Percentiles rank a stretch among this genome's conserved stretches.
These are phyloP conservation scores for Rhododendron kiyosumense DNA, from an alignment of 148 eudicot species.

Conservation along the genomic window DNA sequence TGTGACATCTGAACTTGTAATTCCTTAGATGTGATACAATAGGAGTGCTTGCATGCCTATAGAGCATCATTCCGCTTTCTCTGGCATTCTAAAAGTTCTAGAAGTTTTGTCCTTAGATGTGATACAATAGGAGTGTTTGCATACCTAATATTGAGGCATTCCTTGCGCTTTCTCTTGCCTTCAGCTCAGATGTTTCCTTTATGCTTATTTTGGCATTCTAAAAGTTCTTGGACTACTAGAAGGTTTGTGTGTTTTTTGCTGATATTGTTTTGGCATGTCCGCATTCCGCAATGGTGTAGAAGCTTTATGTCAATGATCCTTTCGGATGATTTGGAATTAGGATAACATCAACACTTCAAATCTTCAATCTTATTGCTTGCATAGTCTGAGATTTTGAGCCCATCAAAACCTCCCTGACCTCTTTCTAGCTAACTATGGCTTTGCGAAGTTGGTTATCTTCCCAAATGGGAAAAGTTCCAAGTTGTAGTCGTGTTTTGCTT, in stretches of 20 bases:
- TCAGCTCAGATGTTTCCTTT: background rate
- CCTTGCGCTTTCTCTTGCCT: too few relatives aligned
- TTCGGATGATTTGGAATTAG: background rate
- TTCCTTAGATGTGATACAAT: background rate
- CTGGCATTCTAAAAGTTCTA: background rate
- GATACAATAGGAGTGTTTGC: background rate
- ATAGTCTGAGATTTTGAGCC: background rate
- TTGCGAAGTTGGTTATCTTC: background rate
- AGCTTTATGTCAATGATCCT: background rate
- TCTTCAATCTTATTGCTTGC: background rate
- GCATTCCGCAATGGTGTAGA: background rate
- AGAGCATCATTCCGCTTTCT: background rate
- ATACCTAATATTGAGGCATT: background rate
- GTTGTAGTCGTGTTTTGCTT: background rate
- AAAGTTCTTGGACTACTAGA: background rate
- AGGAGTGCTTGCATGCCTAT: background rate
- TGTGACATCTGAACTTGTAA: constrained; percentile 13
- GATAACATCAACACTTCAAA: background rate
- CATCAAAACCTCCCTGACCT: too few relatives aligned
- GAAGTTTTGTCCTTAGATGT: background rate
- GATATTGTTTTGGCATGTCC: background rate
- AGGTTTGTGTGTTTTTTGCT: background rate
- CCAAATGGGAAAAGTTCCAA: background rate
- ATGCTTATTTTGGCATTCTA: background rate
- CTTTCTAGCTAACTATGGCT: too few relatives aligned